phyloP scores from a whole-genome alignment of 495 filamentous ascomycete species.

The Tuber melanosporum region DNA sequence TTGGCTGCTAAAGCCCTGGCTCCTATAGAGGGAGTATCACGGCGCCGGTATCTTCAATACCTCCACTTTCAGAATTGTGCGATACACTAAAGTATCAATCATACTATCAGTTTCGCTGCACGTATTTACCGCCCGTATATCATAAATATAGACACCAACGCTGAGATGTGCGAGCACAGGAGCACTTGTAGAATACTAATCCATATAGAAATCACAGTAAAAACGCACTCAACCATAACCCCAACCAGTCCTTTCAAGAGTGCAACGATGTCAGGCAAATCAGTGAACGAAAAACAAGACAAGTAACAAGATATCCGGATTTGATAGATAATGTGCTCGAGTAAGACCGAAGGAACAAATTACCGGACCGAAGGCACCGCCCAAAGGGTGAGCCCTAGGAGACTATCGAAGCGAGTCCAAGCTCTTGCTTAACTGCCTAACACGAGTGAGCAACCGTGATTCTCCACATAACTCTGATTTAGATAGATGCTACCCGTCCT shows the following conservation, averaged over 20 bases:
- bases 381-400: no score
- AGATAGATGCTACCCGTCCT: not conserved
- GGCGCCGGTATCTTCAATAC: not conserved
- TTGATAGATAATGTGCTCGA: not conserved
- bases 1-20: not conserved
- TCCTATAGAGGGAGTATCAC: not conserved
- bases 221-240: not conserved
- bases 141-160: not conserved
- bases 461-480: not conserved
- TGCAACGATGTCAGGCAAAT: not conserved
- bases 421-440: not conserved
- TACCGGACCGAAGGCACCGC: no score
- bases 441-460: not conserved
- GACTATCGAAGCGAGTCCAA: no score
- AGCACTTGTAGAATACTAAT: not conserved
- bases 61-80: not conserved
- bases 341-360: not conserved
- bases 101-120: not conserved
- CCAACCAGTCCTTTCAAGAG: not conserved
- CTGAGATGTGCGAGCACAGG: not conserved
- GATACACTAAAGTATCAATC: not conserved
- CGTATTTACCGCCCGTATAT: not conserved
- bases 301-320: not conserved
- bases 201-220: not conserved
- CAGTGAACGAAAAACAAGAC: not conserved